Percentiles rank a stretch among this genome's conserved stretches.
Evolutionary conservation across 192 early-diverging fungal species (phyloP).

Genomic region (Oehlia diaphana): DNA sequence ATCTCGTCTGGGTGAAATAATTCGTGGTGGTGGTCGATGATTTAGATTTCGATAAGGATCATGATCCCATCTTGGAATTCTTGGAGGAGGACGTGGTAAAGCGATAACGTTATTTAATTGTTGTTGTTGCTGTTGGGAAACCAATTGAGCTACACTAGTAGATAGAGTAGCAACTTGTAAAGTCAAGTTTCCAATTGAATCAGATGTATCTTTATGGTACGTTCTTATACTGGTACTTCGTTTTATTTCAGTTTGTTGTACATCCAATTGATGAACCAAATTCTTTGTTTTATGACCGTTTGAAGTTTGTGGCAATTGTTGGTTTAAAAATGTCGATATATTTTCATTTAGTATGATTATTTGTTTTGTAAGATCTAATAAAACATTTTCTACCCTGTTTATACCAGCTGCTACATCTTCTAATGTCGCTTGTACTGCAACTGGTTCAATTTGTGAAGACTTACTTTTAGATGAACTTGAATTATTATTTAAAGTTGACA

Average conservation of each 20-base stretch:
- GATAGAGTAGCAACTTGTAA: not conserved
- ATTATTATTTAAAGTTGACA: not conserved
- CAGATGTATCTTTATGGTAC: not conserved
- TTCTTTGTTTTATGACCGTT: not conserved
- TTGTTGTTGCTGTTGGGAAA: not conserved
- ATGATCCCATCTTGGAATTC: not conserved
- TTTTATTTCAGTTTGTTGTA: not conserved
- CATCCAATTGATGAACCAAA: not conserved
- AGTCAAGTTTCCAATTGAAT: not conserved
- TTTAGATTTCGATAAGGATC: not conserved
- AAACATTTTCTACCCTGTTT: not conserved
- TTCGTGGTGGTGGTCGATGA: not conserved
- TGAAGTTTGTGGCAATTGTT: not conserved
- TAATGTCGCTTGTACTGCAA: not conserved
- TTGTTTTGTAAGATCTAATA: not conserved
- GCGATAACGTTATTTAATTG: not conserved
- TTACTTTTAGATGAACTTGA: not conserved
- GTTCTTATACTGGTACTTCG: not conserved
- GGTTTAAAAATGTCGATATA: not conserved
- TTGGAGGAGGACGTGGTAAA: not conserved
- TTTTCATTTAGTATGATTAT: not conserved
- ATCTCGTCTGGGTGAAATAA: not conserved
- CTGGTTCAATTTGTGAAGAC: not conserved
- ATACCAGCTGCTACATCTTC: not conserved
- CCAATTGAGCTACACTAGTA: not conserved